Percentiles rank a stretch among this genome's conserved stretches.
Evolutionary conservation across 2,329 filamentous ascomycete species (phyloP).

Genomic region (Tolypocladium ovalisporum): DNA sequence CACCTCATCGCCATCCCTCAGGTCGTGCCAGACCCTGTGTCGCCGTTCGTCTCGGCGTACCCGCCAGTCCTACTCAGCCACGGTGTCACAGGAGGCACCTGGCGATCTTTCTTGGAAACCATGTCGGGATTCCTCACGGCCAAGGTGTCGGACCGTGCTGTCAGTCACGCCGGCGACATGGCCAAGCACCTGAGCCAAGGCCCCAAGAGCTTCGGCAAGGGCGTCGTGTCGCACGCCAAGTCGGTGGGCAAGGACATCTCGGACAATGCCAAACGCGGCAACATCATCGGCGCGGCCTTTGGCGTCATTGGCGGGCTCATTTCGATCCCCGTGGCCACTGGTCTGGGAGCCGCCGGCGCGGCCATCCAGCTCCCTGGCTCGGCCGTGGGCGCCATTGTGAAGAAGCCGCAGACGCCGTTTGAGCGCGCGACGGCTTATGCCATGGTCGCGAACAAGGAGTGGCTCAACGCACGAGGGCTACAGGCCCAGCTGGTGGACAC

Average conservation of each 20-base stretch:
- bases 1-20: conserved; percentile 30
- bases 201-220: conserved; percentile 24
- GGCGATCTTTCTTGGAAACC: conserved; percentile 24
- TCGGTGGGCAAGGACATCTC: conserved; percentile 23
- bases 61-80: conserved; percentile 23
- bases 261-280: conserved; percentile 24
- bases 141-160: conserved; percentile 30
- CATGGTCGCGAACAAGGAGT: conserved; percentile 29
- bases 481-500: conserved; percentile 25
- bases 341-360: conserved; percentile 23
- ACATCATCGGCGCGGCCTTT: conserved; percentile 26
- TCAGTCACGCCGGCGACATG: conserved; percentile 30
- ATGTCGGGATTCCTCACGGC: conserved; percentile 35
- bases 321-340: conserved; percentile 25
- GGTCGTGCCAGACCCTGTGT: conserved; percentile 16
- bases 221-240: conserved; percentile 24
- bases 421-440: conserved; percentile 30
- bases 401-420: conserved; percentile 27
- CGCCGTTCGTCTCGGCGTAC: conserved; percentile 29
- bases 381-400: conserved; percentile 20
- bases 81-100: conserved; percentile 24
- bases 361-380: conserved; percentile 21
- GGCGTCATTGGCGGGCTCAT: conserved; percentile 26
- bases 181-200: conserved; percentile 22
- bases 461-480: conserved; percentile 28